These are phyloP conservation scores for Cercospora berteroae DNA, from an alignment of 2,329 filamentous ascomycete species.

Conservation along the genomic window DNA sequence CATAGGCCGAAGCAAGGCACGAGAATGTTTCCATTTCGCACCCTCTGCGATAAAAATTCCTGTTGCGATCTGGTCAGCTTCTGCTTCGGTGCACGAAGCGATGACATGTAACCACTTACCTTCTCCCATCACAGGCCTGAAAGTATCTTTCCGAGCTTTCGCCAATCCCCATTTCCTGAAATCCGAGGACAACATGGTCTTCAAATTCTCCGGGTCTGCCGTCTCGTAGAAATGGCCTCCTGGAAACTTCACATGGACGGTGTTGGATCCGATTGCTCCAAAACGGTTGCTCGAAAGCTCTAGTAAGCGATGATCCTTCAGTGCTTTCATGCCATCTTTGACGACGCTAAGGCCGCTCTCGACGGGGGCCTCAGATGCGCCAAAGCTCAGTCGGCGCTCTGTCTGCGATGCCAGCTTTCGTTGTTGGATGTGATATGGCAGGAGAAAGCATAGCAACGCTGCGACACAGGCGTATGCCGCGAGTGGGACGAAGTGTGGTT, in stretches of 20 bases:
- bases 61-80: background rate
- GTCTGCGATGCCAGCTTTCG: background rate
- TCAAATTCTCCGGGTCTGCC: conserved; percentile 37
- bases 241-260: background rate
- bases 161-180: conserved; percentile 20
- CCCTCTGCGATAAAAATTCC: conserved; percentile 3
- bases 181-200: conserved; percentile 36
- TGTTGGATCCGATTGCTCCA: background rate
- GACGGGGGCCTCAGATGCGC: background rate
- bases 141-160: background rate
- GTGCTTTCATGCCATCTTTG: background rate
- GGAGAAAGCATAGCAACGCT: background rate
- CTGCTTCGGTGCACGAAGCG: background rate
- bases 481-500: background rate
- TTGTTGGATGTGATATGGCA: background rate
- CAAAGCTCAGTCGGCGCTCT: background rate
- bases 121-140: background rate
- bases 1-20: conserved; percentile 7
- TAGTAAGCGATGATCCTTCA: conserved; percentile 1
- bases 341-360: background rate
- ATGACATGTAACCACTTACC: background rate
- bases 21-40: conserved; percentile 10
- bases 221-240: conserved; percentile 29
- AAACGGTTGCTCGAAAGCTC: background rate
- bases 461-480: background rate